Base-by-base conservation (phyloP, 2,329 filamentous ascomycete genomes). In the Paradendryphiella salina region DNA sequence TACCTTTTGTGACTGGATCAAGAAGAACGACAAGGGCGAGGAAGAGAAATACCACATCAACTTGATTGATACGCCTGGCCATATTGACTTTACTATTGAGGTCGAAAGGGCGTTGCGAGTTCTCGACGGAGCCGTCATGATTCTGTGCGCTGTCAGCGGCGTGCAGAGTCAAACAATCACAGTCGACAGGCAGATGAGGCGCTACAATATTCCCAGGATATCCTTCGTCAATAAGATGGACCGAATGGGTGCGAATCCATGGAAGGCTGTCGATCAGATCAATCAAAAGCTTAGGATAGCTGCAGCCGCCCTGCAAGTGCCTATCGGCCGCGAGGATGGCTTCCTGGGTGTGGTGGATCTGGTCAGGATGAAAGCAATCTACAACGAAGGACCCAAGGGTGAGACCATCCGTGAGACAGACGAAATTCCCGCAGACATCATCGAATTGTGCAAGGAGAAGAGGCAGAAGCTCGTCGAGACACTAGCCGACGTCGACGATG, bases 141-240 rank as follows among this genome's bases (percentile, higher is more conserved):
- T 99, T 75, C 82, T 99, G 49, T 99, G 94, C 73, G 94, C 94
- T 56, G 94, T 97, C 54, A 96, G 90, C 67, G 94, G 94, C 71
- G 94, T 99, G 28, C 94, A 99, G 77, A 93, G 88, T 71, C 94
- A 99, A 77, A 99, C 94, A 15, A 96, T 96, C 65, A 99, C 94
- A 1, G 94, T 99, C 59, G 92, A 99, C 75, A 85, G 94, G 64
- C 94, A 99, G 79, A 99, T 99, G 94, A 90, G 91, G 79, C 86
- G 94, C 63, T 99, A 99, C 81, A 93, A 97, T 71, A 87, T 99
- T 57, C 94, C 94, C 54, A 84, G 94, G 65, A 86, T 99, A 73
- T 96, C 89, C 46, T 99, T 99, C 70, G 85, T 99, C 73, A 99
- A 99, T 80, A 99, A 99, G 82, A 97, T 99, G 93, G 94, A 99